Base-by-base conservation (phyloP, 2,329 filamentous ascomycete genomes). In the Fusarium staphyleae region DNA sequence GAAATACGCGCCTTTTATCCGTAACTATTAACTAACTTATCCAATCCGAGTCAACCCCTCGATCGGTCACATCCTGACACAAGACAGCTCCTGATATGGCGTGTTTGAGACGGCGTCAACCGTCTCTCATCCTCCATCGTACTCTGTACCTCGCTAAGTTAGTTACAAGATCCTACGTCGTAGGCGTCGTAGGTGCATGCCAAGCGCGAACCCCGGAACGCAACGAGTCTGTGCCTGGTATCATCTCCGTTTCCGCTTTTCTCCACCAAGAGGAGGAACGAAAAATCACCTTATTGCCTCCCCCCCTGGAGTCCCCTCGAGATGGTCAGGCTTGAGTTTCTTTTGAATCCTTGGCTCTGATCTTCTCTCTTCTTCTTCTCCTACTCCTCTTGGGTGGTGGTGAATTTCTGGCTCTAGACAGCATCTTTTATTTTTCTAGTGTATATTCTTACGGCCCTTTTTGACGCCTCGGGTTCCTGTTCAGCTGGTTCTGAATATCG, bases 381-480 rank as follows among this genome's bases (percentile, higher is more conserved):
- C n/a, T 41, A 18, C 19, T 44, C 33, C 24, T 26, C 53, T 13
- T 45, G 33, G 18, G 15, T 29, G 18, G 35, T 48, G 54, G 36
- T 50, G 42, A 42, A 19, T 50, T 51, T 55, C 46, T 53, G 36
- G 60, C 55, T 66, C 57, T 62, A 63, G 61, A 63, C 64, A 66
- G 52, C 60, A 60, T 33, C 48, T 36, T 57, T 57, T 41, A 70
- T 73, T 36, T 56, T 48, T 63, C 60, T 57, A 61, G 48, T 58
- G 45, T 57, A 63, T 57, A 57, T 35, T 47, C 15, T 50, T 53
- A 19, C 15, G 28, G 12, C 30, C 18, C 28, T 14, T 52, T 49
- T 43, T 30, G n/a, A 16, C 30, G n/a, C 24, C 22, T 19, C 19
- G n/a, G 28, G 15, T 11, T 5, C 28, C 30, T 46, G 33, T 62